These are phyloP conservation scores for Prunus mongolica DNA, from an alignment of 306 rosid genomes.

Conservation along the genomic window DNA sequence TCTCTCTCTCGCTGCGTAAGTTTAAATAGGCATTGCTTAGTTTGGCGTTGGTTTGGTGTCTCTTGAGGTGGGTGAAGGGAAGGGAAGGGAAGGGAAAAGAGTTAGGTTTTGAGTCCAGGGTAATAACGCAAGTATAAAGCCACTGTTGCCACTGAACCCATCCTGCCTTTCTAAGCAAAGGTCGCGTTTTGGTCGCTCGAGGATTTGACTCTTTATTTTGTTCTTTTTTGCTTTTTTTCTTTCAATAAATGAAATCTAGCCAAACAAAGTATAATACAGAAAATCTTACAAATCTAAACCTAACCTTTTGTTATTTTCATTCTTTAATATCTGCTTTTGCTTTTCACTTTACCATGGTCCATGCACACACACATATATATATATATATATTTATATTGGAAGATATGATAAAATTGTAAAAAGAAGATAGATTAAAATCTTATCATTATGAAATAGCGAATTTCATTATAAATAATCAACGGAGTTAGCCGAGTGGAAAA, in stretches of 20 bases:
- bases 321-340: too few species aligned
- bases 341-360: too few species aligned
- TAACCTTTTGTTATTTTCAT: too few species aligned
- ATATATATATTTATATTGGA: too few species aligned
- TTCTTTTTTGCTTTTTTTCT: neutral
- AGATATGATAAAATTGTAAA: too few species aligned
- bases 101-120: neutral
- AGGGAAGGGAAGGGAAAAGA: neutral
- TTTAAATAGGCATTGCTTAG: neutral
- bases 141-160: neutral
- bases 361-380: too few species aligned
- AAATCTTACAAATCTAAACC: too few species aligned
- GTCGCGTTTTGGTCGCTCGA: neutral
- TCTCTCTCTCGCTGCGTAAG: neutral
- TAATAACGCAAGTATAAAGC: neutral
- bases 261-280: too few species aligned
- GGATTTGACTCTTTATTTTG: neutral
- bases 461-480: too few species aligned
- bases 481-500: rapidly evolving
- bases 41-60: neutral
- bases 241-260: too few species aligned
- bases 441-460: too few species aligned
- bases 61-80: neutral
- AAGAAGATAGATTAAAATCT: neutral
- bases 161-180: neutral